Conservation (phyloP, 371 early-diverging fungal species). For the Mortierella sp. region DNA sequence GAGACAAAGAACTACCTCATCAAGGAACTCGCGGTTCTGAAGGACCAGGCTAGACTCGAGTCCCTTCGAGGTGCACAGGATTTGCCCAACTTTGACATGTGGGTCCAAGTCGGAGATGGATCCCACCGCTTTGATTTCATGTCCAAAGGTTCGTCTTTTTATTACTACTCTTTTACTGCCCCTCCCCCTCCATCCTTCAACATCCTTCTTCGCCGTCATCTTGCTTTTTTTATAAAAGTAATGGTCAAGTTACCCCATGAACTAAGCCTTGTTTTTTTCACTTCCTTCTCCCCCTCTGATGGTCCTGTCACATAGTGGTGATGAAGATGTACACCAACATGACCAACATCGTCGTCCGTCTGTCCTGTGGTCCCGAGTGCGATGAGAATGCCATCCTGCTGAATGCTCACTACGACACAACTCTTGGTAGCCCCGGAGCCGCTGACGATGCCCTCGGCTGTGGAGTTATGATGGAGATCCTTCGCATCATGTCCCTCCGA, state of each 20-base stretch:
- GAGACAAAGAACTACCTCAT: constrained; percentile 26
- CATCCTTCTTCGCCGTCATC: not conserved
- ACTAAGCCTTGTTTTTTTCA: not conserved
- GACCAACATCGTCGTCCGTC: constrained; percentile 78
- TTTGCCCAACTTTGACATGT: constrained; percentile 66
- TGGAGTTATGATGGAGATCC: constrained; percentile 82
- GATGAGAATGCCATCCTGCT: constrained; percentile 76
- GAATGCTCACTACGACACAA: constrained; percentile 81
- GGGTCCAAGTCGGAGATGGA: constrained; percentile 68
- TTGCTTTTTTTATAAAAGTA: not conserved
- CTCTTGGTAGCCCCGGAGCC: constrained; percentile 69
- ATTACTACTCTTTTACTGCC: not conserved
- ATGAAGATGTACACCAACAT: constrained; percentile 76
- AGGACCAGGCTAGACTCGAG: constrained; percentile 7
- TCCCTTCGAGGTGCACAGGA: constrained; percentile 6
- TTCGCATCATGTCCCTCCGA: constrained; percentile 70
- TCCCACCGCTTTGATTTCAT: constrained; percentile 78
- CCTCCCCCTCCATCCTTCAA: not conserved
- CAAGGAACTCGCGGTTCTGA: constrained; percentile 2
- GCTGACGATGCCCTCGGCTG: constrained; percentile 80
- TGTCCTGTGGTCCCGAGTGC: constrained; percentile 77
- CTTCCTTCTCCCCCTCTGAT: not conserved
- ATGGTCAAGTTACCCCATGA: not conserved
- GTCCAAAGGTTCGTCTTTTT: constrained; percentile 62
- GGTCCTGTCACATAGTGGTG: constrained; percentile 59